Base-by-base conservation (phyloP, 2,329 filamentous ascomycete species). In the Arthroderma sp. region DNA sequence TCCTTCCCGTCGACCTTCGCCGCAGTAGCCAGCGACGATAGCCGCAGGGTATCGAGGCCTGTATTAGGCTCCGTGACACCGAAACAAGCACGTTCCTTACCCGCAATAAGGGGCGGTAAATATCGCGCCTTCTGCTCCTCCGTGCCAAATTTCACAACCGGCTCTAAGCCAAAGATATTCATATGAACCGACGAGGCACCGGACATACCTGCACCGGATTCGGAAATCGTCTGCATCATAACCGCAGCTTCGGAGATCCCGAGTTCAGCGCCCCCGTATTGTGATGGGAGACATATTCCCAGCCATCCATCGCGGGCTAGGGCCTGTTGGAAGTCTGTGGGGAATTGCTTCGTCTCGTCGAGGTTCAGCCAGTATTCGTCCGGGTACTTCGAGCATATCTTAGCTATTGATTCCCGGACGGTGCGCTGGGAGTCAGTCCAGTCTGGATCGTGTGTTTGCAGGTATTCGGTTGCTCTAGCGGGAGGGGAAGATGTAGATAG, bases 41-140 rank as follows among this genome's bases (percentile, higher is more conserved):
- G 46, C 30, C 62, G 63, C 9, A 86, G 86, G 4, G 87, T 87
- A 59, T 94, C 87, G 47, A 84, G 91, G 47, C 87, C 87, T 61
- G 94, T 87, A 63, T 94, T 93, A 44, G 87, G 87, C 65, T 94
- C 87, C 1, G 87, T 94, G 56, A 94, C 66, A 22, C 87, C 87
- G 66, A 94, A 94, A 52, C 83, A 87, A 34, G 87, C 87, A 3
- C 93, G 66, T 4, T 89, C 64, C 59, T 85, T 82, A 9, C 87
- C 87, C 62, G 83, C 83, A 30, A 86, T 86, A 74, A 94, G 79
- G 10, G 73, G 69, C 0, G 86, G 85, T 9, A 94, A 68, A 54
- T 85, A 87, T 51, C 77, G 82, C 51, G 94, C 80, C 66, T 93
- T 94, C 58, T 86, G 80, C 66, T 94, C 87, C 56, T 80, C 66